phyloP scores from a whole-genome alignment of 2,329 filamentous ascomycete genomes.

The Orbilia oligospora region DNA sequence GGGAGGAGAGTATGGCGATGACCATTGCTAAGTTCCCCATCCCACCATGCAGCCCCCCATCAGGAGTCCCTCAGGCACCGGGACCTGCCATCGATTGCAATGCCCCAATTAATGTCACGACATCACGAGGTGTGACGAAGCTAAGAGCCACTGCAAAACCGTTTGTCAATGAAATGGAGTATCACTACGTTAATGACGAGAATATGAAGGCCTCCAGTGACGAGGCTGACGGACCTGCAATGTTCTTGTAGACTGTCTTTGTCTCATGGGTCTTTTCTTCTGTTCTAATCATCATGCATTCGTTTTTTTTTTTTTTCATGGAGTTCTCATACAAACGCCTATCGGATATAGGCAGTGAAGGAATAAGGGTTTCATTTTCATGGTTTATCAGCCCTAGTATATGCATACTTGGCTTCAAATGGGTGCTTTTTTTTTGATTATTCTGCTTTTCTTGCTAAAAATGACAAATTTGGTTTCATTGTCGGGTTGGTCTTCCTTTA shows the following conservation, averaged over 20 bases:
- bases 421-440: slow-evolving; percentile 11
- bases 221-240: slow-evolving; percentile 32
- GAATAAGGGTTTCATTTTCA: slow-evolving; percentile 48
- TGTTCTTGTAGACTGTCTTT: slow-evolving; percentile 52
- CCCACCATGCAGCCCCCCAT: slow-evolving; percentile 18
- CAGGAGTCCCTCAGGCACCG: neutral
- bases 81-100: neutral
- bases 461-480: slow-evolving; percentile 16
- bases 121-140: slow-evolving; percentile 38
- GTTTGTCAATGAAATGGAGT: slow-evolving; percentile 52
- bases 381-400: slow-evolving; percentile 1
- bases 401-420: neutral
- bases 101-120: slow-evolving; percentile 15
- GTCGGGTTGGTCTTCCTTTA: slow-evolving; percentile 2
- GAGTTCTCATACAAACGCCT: slow-evolving; percentile 26
- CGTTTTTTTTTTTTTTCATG: slow-evolving; percentile 33
- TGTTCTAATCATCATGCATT: slow-evolving; percentile 42
- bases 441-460: slow-evolving; percentile 20
- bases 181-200: slow-evolving; percentile 53
- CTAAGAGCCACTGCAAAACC: slow-evolving; percentile 55
- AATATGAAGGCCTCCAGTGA: slow-evolving; percentile 34
- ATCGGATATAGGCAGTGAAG: slow-evolving; percentile 27
- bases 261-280: slow-evolving; percentile 11
- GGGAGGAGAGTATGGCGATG: slow-evolving; percentile 12
- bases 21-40: slow-evolving; percentile 18